These are phyloP conservation scores for Erodium trifolium DNA, from an alignment of 441 rosid genomes.

Conservation along the genomic window DNA sequence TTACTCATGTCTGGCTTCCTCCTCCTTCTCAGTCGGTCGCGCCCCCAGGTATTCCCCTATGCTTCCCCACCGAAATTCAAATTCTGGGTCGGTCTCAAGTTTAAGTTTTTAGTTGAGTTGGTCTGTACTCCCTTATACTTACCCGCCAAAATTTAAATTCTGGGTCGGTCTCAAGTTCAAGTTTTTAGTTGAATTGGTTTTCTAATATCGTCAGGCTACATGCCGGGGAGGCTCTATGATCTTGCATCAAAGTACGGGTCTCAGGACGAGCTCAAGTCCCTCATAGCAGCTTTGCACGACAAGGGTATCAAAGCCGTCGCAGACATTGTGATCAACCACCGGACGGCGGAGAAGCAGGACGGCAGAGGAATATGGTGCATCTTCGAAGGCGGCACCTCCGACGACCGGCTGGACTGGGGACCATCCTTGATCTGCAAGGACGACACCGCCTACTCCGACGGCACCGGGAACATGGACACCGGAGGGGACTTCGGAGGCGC, in stretches of 20 bases:
- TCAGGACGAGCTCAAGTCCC: constrained; percentile 41
- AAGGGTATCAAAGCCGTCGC: constrained; percentile 65
- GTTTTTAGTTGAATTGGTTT: no score
- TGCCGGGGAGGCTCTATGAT: constrained; percentile 83
- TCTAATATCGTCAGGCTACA: constrained; percentile 34
- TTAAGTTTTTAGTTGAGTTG: no score
- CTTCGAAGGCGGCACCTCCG: constrained; percentile 76
- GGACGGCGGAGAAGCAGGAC: constrained; percentile 71
- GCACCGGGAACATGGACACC: constrained; percentile 58
- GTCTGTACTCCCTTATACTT: no score
- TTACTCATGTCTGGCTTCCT: constrained; percentile 75
- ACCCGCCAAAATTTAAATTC: no score
- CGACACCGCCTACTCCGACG: constrained; percentile 42
- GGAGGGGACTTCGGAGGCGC: constrained; percentile 42
- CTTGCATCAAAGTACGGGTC: constrained; percentile 67
- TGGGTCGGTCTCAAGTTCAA: no score
- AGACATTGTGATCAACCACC: constrained; percentile 75
- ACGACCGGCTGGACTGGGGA: constrained; percentile 73
- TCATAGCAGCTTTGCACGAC: constrained; percentile 38
- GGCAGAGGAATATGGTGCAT: constrained; percentile 52
- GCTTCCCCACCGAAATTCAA: no score
- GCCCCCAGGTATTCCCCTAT: constrained; percentile 30
- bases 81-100: no score
- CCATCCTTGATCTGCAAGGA: constrained; percentile 55
- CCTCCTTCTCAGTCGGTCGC: constrained; percentile 60